These are phyloP conservation scores for Simmondsia chinensis DNA, from an alignment of 148 eudicot species.

Conservation along the genomic window DNA sequence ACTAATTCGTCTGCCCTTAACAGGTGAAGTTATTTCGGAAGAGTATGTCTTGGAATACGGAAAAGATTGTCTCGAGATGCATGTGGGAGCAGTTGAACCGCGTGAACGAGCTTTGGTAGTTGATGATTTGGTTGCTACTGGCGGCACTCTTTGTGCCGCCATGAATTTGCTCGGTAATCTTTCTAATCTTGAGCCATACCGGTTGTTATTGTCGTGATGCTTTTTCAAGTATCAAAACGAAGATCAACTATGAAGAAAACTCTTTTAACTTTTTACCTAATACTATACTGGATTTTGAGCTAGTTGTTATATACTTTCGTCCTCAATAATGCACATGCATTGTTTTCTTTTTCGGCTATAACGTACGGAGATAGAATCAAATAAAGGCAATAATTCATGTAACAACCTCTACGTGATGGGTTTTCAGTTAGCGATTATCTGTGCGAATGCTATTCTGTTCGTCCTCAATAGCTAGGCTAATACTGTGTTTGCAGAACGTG, in stretches of 20 bases:
- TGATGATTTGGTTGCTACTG: slow-evolving; percentile 91
- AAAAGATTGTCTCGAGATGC: slow-evolving; percentile 87
- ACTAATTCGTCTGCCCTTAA: too few relatives aligned
- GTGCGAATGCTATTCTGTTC: background rate
- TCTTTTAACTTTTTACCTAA: too few relatives aligned
- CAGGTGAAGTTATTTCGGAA: slow-evolving; percentile 75
- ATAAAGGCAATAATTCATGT: too few relatives aligned
- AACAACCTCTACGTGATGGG: background rate
- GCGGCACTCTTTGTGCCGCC: slow-evolving; percentile 92
- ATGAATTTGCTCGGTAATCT: slow-evolving; percentile 66
- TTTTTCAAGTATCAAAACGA: too few relatives aligned
- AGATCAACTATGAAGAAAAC: too few relatives aligned
- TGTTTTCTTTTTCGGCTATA: too few relatives aligned
- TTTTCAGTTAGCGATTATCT: background rate
- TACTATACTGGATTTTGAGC: too few relatives aligned
- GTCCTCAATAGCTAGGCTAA: too few relatives aligned
- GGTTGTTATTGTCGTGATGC: background rate
- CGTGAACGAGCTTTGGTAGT: slow-evolving; percentile 80
- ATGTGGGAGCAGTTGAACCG: slow-evolving; percentile 74
- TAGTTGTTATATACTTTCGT: too few relatives aligned
- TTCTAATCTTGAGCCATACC: background rate
- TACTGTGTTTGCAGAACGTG: slow-evolving; percentile 86
- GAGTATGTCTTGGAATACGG: slow-evolving; percentile 84
- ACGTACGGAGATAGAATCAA: too few relatives aligned
- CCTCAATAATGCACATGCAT: too few relatives aligned